Percentiles rank a stretch among this genome's conserved stretches.
These are phyloP conservation scores for Skeletonema tropicum DNA, from an alignment of 108 stramenopile species.

Conservation along the genomic window DNA sequence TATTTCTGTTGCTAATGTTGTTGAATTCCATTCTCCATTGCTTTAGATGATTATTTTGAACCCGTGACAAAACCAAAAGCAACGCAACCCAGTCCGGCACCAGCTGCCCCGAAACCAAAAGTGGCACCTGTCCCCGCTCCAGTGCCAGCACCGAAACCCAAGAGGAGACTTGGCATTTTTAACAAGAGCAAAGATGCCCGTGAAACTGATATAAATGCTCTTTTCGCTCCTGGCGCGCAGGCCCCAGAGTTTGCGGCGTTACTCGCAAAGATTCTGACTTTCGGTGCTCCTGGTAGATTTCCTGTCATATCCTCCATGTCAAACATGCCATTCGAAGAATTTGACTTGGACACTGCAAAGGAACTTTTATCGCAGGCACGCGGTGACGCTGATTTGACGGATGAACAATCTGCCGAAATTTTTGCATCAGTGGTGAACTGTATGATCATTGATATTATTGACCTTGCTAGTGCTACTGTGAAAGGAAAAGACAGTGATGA, in stretches of 20 bases:
- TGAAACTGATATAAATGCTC: slow-evolving; percentile 63
- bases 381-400: slow-evolving; percentile 51
- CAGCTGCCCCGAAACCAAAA: slow-evolving; percentile 13
- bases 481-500: slow-evolving; percentile 70
- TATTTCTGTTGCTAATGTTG: not conserved
- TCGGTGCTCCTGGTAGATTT: slow-evolving; percentile 90
- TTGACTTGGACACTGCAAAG: slow-evolving; percentile 72
- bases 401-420: slow-evolving; percentile 77
- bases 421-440: slow-evolving; percentile 90
- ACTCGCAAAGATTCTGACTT: slow-evolving; percentile 80
- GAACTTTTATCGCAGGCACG: slow-evolving; percentile 50
- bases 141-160: slow-evolving; percentile 56
- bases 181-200: slow-evolving; percentile 64
- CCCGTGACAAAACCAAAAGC: slow-evolving; percentile 17
- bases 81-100: slow-evolving; percentile 4
- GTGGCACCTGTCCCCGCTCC: slow-evolving; percentile 15
- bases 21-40: not conserved
- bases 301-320: slow-evolving; percentile 59
- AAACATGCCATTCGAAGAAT: slow-evolving; percentile 68
- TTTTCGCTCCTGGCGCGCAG: slow-evolving; percentile 55
- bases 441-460: slow-evolving; percentile 90
- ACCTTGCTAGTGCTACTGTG: slow-evolving; percentile 80
- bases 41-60: not conserved
- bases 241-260: slow-evolving; percentile 75
- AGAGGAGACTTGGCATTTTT: slow-evolving; percentile 66